phyloP scores from a whole-genome alignment of 495 filamentous ascomycete species.

The Penicillium pancosmium region DNA sequence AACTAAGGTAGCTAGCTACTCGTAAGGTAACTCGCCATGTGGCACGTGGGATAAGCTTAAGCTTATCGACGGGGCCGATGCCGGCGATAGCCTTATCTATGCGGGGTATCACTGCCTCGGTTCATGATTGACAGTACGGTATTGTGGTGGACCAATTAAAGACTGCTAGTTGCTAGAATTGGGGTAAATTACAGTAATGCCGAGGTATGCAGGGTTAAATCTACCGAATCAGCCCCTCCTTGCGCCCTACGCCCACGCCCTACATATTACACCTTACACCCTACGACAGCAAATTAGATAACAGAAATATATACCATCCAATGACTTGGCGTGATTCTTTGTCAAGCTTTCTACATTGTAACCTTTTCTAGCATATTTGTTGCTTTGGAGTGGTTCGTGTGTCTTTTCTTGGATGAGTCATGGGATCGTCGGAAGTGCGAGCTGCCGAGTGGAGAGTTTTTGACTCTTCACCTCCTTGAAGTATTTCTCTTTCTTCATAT shows the following conservation, averaged over 20 bases:
- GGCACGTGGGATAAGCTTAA: constrained; percentile 7
- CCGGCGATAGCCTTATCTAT: constrained; percentile 49
- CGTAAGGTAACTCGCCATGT: neutral
- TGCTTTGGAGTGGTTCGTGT: too few relatives aligned
- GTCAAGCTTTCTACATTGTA: too few relatives aligned
- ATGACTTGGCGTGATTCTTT: constrained; percentile 9
- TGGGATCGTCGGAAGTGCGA: constrained; percentile 12
- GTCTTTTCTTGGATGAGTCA: constrained; percentile 27
- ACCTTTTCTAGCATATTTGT: too few relatives aligned
- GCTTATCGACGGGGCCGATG: constrained; percentile 37
- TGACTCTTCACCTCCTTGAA: neutral
- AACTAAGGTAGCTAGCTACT: too few relatives aligned
- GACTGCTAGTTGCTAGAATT: constrained; percentile 7
- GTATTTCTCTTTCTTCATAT: neutral
- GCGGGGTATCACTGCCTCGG: constrained; percentile 17
- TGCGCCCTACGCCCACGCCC: constrained; percentile 2
- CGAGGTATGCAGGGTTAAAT: neutral
- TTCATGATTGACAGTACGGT: neutral
- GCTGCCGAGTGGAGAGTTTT: constrained; percentile 8
- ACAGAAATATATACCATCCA: constrained; percentile 24
- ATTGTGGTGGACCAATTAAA: constrained; percentile 4
- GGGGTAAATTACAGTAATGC: constrained; percentile 5
- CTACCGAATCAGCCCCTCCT: constrained; percentile 12
- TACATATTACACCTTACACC: constrained; percentile 10
- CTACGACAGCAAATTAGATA: constrained; percentile 34